phyloP scores from a whole-genome alignment of 495 filamentous ascomycete genomes.

The Xanthoparmelia taractica region DNA sequence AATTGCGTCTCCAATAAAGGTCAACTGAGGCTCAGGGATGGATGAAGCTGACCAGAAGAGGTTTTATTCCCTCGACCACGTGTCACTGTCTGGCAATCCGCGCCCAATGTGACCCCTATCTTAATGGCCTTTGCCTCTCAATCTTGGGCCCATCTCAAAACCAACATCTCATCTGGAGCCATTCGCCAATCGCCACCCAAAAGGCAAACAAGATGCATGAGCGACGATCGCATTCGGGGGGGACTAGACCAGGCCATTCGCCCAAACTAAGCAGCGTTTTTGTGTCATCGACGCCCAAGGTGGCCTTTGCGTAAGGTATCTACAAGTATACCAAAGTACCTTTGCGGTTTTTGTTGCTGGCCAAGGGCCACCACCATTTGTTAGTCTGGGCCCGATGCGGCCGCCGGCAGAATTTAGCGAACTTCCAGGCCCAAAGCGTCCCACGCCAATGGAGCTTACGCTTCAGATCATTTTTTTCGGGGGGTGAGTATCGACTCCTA shows the following conservation, averaged over 20 bases:
- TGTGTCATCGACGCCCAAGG: neutral
- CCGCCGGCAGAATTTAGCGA: neutral
- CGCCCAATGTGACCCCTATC: neutral
- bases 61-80: neutral
- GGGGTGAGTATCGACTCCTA: too few species aligned
- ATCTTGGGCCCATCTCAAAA: neutral
- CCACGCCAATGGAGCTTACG: neutral
- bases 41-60: neutral
- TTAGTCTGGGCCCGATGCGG: neutral
- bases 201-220: too few species aligned
- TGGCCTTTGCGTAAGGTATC: neutral
- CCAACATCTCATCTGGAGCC: too few species aligned
- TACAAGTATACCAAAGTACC: neutral
- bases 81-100: neutral
- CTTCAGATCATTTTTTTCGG: too few species aligned
- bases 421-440: neutral
- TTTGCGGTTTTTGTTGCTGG: neutral
- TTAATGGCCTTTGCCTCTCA: constrained; percentile 1
- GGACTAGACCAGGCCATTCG: neutral
- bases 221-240: neutral
- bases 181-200: too few species aligned
- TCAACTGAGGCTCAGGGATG: neutral
- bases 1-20: neutral
- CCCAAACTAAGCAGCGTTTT: neutral
- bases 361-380: neutral